Conservation (phyloP, 345 rosid species). For the Cardiospermum halicacabum region DNA sequence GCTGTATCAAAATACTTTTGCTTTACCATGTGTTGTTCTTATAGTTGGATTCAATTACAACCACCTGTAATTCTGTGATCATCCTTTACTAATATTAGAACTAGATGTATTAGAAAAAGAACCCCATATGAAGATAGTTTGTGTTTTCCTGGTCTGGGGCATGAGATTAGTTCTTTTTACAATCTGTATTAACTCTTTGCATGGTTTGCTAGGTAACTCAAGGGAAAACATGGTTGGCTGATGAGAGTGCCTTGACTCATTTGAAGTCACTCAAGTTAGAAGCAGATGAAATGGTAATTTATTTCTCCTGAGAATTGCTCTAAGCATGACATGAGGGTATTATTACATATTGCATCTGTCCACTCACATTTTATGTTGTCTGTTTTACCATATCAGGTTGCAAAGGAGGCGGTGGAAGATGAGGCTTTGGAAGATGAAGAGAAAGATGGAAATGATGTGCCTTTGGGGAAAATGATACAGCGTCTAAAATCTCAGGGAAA, state of each 20-base stretch:
- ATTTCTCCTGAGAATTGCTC: constrained; percentile 19
- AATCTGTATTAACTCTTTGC: constrained; percentile 5
- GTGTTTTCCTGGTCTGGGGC: background rate
- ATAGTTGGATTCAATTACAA: background rate
- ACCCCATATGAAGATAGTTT: background rate
- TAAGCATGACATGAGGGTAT: constrained; percentile 12
- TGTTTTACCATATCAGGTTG: constrained; percentile 41
- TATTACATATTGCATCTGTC: constrained; percentile 2
- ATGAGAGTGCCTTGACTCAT: constrained; percentile 64
- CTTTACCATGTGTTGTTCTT: background rate
- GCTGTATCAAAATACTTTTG: background rate
- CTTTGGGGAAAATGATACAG: constrained; percentile 71
- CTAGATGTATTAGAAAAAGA: constrained; percentile 1
- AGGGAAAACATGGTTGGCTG: constrained; percentile 78
- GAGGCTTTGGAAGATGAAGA: constrained; percentile 51
- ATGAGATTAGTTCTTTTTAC: no score
- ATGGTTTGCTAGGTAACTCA: constrained; percentile 48
- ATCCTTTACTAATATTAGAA: background rate
- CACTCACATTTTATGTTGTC: constrained; percentile 13
- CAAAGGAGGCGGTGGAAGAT: constrained; percentile 33
- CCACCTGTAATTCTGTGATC: background rate
- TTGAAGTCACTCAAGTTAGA: constrained; percentile 66
- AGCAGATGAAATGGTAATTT: constrained; percentile 43
- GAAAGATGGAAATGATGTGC: constrained; percentile 71
- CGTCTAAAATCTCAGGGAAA: constrained; percentile 63